Base-by-base conservation (phyloP, 1,139 yeast genomes). In the Saccharomycopsis phalli region DNA sequence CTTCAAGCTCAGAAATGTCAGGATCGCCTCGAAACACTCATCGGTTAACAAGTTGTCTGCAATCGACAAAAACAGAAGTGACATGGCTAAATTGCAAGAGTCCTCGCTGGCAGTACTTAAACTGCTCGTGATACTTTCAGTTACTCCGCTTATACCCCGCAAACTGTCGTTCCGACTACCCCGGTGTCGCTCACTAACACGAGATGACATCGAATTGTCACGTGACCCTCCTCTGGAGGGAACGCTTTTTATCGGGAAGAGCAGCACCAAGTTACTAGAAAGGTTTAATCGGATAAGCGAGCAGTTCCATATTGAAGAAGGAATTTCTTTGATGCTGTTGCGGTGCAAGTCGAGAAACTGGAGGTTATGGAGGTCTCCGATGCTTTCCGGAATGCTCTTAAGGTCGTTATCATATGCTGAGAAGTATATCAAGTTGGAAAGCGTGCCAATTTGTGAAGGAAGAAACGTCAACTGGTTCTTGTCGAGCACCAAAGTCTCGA, bases 21-120 rank as follows among this genome's bases (percentile, higher is more conserved):
- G 71, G 30, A 91, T 64, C 4, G 76, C 68, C 38, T 81, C 81
- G 60, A 88, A 81, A 49, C 80, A 75, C 6, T 81, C 82, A 53
- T 87, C 95, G 34, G 70, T 72, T 32, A 93, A 68, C 47, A 88
- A 76, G 58, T 93, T 91, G 55, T 91, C 98, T 10, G 94, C 82
- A 26, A 84, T 65, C 30, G 76, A 69, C 38, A 93, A 68, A 22
- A 68, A 63, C 46, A 69, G 58, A 46, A 87, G 62, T 33, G 81
- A 68, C 40, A 67, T 71, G 1, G 74, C 68, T 41, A 77, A 59
- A 2, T 74, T 60, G 40, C 65, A 52, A 8, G 4, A 10, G 21
- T 18, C n/a, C 28, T 18, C 29, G 27, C 7, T 16, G n/a, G 13
- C 19, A 2, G 37, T 19, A 21, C 34, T 38, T 11, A 34, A 10